Base-by-base conservation (phyloP, 2,329 filamentous ascomycete species). In the Apiospora arundinis region DNA sequence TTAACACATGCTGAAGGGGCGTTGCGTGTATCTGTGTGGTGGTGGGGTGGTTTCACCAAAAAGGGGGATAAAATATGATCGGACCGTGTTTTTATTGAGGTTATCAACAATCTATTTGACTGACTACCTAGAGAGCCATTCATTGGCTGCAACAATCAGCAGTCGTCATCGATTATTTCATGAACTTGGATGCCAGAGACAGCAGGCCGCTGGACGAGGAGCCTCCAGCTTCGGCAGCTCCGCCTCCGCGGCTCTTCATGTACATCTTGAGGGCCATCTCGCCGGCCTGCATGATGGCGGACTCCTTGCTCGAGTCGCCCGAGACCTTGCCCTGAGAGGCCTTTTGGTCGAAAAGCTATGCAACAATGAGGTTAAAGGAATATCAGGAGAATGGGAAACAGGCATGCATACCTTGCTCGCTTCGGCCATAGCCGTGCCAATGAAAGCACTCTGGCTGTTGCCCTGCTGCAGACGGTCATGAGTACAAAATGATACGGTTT, bases 181-280 rank as follows among this genome's bases (percentile, higher is more conserved):
- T 71, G 75, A 81, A 80, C 75, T 81, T 81, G 68, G 78, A 78
- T 1, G 79, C 79, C 65, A 81, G 70, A 40, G 75, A 71, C 46
- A 80, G 68, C n/a, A 81, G 75, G 23, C 77, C 75, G 42, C 75
- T 76, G 18, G 74, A 75, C 7, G 69, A 44, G 11, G 72, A 71
- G 14, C 45, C 42, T 32, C 82, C 77, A n/a, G 83, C 81, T 46
- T 85, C 42, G 42, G 42, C 42, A 14, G 42, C 83, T 74, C 86
- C 82, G 25, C 87, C 88, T 80, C 94, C 88, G 80, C 94, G 88
- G 76, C 88, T 90, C 89, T 97, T 95, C 85, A 97, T 84, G 82
- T 95, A 97, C 90, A 97, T 92, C 88, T 97, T 95, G 77, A 97
- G 82, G 2, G 95, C 95, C 88, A 93, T 92, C 86, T 97, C 92